These are phyloP conservation scores for Bryum argenteum DNA, from an alignment of 225 moss, liverwort and hornwort genomes.

Conservation along the genomic window DNA sequence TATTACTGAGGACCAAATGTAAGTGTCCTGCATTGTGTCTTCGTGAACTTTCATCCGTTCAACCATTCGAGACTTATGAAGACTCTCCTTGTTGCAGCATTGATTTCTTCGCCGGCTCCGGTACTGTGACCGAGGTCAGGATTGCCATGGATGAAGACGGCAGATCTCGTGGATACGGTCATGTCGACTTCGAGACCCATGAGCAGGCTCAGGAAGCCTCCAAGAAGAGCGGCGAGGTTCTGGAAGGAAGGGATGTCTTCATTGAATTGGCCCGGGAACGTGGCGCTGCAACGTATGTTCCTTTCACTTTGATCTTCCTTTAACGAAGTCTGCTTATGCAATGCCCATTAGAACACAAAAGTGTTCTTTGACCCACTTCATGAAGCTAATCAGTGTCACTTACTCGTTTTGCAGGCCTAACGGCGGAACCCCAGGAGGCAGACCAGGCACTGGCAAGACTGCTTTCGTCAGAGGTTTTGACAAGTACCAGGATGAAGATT, in stretches of 20 bases:
- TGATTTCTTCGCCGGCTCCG: constrained; percentile 73
- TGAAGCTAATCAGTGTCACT: background rate
- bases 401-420: constrained; percentile 48
- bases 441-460: constrained; percentile 64
- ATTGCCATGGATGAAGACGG: constrained; percentile 74
- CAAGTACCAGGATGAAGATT: constrained; percentile 56
- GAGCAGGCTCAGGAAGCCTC: constrained; percentile 58
- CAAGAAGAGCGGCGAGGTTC: constrained; percentile 53
- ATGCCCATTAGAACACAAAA: no score
- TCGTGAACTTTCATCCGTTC: no score
- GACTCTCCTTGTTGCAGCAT: constrained; percentile 29
- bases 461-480: constrained; percentile 79
- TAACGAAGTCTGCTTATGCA: no score
- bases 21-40: constrained; percentile 31
- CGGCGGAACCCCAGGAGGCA: constrained; percentile 65
- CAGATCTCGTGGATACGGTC: constrained; percentile 80
- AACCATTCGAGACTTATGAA: no score
- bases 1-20: constrained; percentile 59
- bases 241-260: constrained; percentile 76
- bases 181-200: constrained; percentile 67
- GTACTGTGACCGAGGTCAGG: constrained; percentile 59
- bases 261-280: constrained; percentile 56
- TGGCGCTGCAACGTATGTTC: background rate
- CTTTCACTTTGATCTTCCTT: no score
- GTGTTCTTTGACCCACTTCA: no score